These are phyloP conservation scores for Erodium chrysanthum DNA, from an alignment of 441 rosid species.

Conservation along the genomic window DNA sequence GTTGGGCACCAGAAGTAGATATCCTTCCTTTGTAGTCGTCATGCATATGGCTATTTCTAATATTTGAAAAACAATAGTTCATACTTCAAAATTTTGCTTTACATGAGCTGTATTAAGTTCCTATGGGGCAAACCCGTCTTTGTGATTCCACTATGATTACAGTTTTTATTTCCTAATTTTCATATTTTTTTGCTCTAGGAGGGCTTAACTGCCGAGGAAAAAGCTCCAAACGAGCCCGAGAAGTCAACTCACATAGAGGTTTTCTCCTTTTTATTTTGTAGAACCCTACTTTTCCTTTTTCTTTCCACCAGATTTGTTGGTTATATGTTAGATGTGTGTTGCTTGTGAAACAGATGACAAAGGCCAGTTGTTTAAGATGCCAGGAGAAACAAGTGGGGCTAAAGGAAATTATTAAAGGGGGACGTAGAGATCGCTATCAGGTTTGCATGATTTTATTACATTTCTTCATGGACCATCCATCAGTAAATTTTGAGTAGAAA, in stretches of 20 bases:
- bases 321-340: slow-evolving; percentile 1
- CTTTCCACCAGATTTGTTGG: neutral
- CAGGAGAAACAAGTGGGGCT: slow-evolving; percentile 54
- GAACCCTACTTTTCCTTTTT: neutral
- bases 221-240: slow-evolving; percentile 68
- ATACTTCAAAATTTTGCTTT: too few relatives aligned
- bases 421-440: slow-evolving; percentile 92
- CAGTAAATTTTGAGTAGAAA: neutral
- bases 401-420: slow-evolving; percentile 89
- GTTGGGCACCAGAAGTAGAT: too few relatives aligned
- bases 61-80: too few relatives aligned
- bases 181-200: slow-evolving; percentile 35
- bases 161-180: neutral
- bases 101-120: too few relatives aligned
- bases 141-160: too few relatives aligned
- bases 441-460: slow-evolving; percentile 22
- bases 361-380: slow-evolving; percentile 78
- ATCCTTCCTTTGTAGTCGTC: too few relatives aligned
- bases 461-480: neutral
- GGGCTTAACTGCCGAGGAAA: slow-evolving; percentile 84
- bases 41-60: too few relatives aligned
- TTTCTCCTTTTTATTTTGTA: neutral
- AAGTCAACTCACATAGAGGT: slow-evolving; percentile 77
- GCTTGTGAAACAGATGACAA: slow-evolving; percentile 62
- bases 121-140: too few relatives aligned